These are phyloP conservation scores for Volutella citrinella DNA, from an alignment of 2,329 filamentous ascomycete species.

Conservation along the genomic window DNA sequence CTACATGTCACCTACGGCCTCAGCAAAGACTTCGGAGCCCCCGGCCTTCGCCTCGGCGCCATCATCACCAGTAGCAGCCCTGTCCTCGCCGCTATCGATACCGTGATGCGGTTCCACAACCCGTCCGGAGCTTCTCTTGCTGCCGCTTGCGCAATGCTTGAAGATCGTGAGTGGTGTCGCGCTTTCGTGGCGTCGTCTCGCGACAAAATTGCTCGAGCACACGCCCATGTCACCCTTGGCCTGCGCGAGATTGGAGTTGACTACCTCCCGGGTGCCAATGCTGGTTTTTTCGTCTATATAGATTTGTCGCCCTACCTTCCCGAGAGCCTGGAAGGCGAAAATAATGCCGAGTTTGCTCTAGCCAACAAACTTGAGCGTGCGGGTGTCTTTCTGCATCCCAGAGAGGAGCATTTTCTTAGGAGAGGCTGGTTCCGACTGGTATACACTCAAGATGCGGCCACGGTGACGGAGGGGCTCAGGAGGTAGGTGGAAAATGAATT, in stretches of 20 bases:
- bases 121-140: slow-evolving; percentile 42
- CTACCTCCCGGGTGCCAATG: slow-evolving; percentile 46
- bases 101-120: slow-evolving; percentile 44
- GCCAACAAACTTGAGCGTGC: slow-evolving; percentile 40
- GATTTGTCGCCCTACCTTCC: slow-evolving; percentile 45
- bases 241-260: slow-evolving; percentile 40
- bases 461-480: slow-evolving; percentile 35
- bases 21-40: slow-evolving; percentile 50
- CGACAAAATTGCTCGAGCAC: slow-evolving; percentile 36
- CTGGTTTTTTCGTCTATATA: slow-evolving; percentile 56
- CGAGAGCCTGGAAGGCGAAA: slow-evolving; percentile 21
- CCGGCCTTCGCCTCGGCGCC: slow-evolving; percentile 49
- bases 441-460: slow-evolving; percentile 39
- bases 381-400: slow-evolving; percentile 49
- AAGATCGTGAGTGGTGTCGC: slow-evolving; percentile 42
- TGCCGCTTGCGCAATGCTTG: slow-evolving; percentile 42
- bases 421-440: slow-evolving; percentile 54
- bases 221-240: slow-evolving; percentile 35
- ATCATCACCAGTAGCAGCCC: slow-evolving; percentile 39
- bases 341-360: slow-evolving; percentile 41
- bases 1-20: slow-evolving; percentile 50
- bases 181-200: slow-evolving; percentile 41
- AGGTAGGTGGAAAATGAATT: no score
- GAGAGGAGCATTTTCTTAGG: slow-evolving; percentile 42
- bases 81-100: slow-evolving; percentile 33